Percentiles rank a stretch among this genome's conserved stretches.
These are phyloP conservation scores for Linum lewisii DNA, from an alignment of 345 rosid genomes.

Conservation along the genomic window DNA sequence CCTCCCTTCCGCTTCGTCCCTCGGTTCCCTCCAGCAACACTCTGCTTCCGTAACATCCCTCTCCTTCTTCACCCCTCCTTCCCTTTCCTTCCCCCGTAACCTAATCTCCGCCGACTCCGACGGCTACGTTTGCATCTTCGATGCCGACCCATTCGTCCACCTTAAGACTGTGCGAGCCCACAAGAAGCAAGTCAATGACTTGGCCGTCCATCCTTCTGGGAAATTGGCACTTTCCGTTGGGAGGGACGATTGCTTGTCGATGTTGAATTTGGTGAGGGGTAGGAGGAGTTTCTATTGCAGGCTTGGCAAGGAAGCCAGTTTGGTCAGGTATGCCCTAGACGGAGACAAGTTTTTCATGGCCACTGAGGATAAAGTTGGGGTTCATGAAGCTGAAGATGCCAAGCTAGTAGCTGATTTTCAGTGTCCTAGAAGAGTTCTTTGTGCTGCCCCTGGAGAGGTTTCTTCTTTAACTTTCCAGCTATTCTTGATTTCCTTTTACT, in stretches of 20 bases:
- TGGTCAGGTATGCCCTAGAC: slow-evolving; percentile 43
- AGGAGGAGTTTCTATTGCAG: slow-evolving; percentile 70
- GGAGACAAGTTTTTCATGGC: slow-evolving; percentile 79
- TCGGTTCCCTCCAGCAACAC: slow-evolving; percentile 65
- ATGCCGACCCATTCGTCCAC: slow-evolving; percentile 75
- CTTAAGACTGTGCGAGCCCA: slow-evolving; percentile 59
- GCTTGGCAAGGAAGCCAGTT: slow-evolving; percentile 56
- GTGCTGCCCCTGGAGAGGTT: slow-evolving; percentile 81
- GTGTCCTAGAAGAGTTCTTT: slow-evolving; percentile 53
- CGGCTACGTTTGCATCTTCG: slow-evolving; percentile 77
- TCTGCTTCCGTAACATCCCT: slow-evolving; percentile 65
- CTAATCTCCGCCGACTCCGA: slow-evolving; percentile 74
- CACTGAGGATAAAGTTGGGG: slow-evolving; percentile 42
- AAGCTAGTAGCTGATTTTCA: slow-evolving; percentile 54
- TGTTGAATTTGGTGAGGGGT: slow-evolving; percentile 86
- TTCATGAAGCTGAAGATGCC: slow-evolving; percentile 88
- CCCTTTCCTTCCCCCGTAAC: slow-evolving; percentile 77
- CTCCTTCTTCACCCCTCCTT: slow-evolving; percentile 63
- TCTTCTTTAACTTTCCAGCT: slow-evolving; percentile 4
- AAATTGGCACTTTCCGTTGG: slow-evolving; percentile 73
- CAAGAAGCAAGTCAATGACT: slow-evolving; percentile 58
- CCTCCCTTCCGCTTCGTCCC: slow-evolving; percentile 68
- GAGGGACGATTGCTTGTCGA: slow-evolving; percentile 70
- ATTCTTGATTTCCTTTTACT: background rate
- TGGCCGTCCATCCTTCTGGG: slow-evolving; percentile 74